Conservation (phyloP, 2,329 filamentous ascomycete genomes). For the Aureobasidium melanogenum region DNA sequence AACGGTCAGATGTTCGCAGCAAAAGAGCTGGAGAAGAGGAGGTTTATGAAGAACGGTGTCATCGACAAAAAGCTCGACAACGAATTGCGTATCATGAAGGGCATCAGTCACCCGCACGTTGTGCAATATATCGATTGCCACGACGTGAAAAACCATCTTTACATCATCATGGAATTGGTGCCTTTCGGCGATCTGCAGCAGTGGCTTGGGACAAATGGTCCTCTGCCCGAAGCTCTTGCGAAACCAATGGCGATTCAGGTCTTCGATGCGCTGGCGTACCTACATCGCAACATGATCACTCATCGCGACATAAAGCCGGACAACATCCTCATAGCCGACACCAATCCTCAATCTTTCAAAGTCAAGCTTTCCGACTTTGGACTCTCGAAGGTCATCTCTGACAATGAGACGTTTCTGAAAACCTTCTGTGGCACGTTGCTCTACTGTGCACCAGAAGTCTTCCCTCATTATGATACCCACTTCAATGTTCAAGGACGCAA, state of each 20-base stretch:
- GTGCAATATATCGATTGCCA: constrained; percentile 86
- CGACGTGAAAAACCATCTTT: constrained; percentile 69
- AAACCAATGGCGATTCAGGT: constrained; percentile 67
- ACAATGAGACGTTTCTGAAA: constrained; percentile 79
- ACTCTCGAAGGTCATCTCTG: constrained; percentile 82
- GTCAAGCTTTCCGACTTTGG: constrained; percentile 97
- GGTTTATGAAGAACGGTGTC: constrained; percentile 86
- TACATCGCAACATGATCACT: constrained; percentile 82
- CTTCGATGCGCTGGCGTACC: constrained; percentile 71
- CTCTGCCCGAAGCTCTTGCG: constrained; percentile 59
- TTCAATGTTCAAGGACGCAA: constrained; percentile 52
- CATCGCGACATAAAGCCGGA: constrained; percentile 99
- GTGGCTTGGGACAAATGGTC: constrained; percentile 53
- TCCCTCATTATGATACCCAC: constrained; percentile 67
- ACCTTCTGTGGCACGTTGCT: constrained; percentile 94
- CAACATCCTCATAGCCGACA: constrained; percentile 77
- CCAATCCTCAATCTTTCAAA: constrained; percentile 53
- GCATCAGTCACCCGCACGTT: constrained; percentile 76
- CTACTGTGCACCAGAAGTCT: constrained; percentile 95
- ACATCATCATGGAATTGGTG: constrained; percentile 97
- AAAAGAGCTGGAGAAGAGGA: constrained; percentile 88
- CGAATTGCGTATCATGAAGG: constrained; percentile 93
- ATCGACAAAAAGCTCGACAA: constrained; percentile 89
- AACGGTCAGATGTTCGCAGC: constrained; percentile 79
- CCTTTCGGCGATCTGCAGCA: constrained; percentile 73